A percentile compares a stretch with the other conserved stretches of the same genome.
Conservation (phyloP, 108 stramenopile genomes). For the Nannochloropsis gaditana region DNA sequence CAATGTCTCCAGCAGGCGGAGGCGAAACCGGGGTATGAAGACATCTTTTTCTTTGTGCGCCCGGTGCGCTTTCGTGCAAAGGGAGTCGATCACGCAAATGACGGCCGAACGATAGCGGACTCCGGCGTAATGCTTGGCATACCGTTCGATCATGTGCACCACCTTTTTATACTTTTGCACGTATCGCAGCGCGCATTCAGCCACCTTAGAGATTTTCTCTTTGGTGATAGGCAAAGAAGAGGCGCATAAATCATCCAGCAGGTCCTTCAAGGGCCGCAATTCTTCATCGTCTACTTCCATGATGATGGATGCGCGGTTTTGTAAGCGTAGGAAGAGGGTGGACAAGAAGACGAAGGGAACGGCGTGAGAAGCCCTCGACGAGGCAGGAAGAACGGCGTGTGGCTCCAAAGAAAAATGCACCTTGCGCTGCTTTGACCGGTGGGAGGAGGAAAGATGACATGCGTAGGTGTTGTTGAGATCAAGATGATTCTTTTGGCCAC, state of each 20-base stretch:
- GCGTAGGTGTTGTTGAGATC: no score
- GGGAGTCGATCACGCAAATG: slow-evolving; percentile 12
- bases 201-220: slow-evolving; percentile 10
- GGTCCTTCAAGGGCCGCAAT: neutral
- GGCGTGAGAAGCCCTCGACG: no score
- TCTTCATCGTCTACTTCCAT: neutral
- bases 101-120: neutral
- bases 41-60: slow-evolving; percentile 17
- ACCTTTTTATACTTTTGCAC: neutral
- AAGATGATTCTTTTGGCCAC: no score
- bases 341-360: no score
- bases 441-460: no score
- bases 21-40: slow-evolving; percentile 5
- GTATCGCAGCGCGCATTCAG: slow-evolving; percentile 4
- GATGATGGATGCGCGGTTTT: neutral
- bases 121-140: neutral
- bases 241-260: neutral
- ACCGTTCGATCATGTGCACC: slow-evolving; percentile 1
- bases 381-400: no score
- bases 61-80: neutral
- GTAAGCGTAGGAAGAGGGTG: no score
- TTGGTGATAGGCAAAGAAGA: neutral
- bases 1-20: neutral
- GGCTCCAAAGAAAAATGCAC: no score
- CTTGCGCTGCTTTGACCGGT: no score